A percentile compares a stretch with the other conserved stretches of the same genome.
Conservation (phyloP, 176 grass and related monocot species). For the Aegilops longissima region DNA sequence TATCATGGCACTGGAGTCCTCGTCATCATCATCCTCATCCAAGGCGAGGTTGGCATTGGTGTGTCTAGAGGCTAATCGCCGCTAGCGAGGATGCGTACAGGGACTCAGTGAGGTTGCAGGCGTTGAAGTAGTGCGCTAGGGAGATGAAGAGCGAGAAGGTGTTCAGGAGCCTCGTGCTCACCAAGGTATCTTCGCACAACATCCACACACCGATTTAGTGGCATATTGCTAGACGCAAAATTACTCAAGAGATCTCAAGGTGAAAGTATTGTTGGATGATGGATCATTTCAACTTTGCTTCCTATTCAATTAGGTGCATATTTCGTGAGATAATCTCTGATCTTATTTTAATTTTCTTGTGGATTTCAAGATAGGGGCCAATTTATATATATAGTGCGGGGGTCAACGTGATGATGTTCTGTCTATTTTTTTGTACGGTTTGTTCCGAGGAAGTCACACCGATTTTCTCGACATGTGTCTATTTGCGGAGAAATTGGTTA, state of each 20-base stretch:
- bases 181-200: constrained; percentile 69
- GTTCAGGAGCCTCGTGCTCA: constrained; percentile 54
- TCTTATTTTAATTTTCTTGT: too few species aligned
- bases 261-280: too few species aligned
- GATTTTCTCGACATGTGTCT: too few species aligned
- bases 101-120: constrained; percentile 37
- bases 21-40: not conserved
- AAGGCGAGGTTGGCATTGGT: constrained; percentile 3
- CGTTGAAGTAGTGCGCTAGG: constrained; percentile 48
- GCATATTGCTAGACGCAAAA: not conserved
- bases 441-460: too few species aligned
- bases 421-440: too few species aligned
- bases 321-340: too few species aligned
- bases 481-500: too few species aligned
- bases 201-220: constrained; percentile 49
- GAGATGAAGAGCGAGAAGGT: constrained; percentile 66
- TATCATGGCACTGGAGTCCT: not conserved
- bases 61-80: not conserved
- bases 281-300: too few species aligned
- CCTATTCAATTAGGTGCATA: too few species aligned
- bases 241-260: not conserved
- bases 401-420: too few species aligned
- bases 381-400: too few species aligned
- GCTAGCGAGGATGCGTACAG: constrained; percentile 22
- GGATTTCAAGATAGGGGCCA: too few species aligned